These are phyloP conservation scores for Trichosanthes truncata DNA, from an alignment of 306 rosid species.

Conservation along the genomic window DNA sequence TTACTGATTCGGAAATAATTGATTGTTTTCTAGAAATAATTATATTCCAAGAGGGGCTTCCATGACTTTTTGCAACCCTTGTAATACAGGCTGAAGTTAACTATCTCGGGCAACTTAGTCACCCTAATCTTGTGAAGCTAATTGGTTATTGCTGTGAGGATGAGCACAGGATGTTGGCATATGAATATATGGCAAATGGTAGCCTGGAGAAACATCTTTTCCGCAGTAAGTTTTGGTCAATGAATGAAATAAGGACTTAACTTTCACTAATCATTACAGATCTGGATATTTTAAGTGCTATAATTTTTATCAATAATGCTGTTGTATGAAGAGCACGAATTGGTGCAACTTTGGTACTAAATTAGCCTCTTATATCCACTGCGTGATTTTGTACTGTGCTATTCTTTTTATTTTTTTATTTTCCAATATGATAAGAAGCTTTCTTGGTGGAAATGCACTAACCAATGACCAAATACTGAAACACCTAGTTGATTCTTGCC, in stretches of 20 bases:
- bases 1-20: neutral
- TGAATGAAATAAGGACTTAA: neutral
- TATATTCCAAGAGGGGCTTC: neutral
- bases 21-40: neutral
- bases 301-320: neutral
- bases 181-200: slow-evolving; percentile 95
- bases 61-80: slow-evolving; percentile 14
- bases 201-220: slow-evolving; percentile 94
- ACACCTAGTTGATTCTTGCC: neutral
- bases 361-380: neutral
- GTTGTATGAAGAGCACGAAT: neutral
- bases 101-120: slow-evolving; percentile 85
- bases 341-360: neutral
- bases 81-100: slow-evolving; percentile 76
- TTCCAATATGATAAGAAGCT: neutral
- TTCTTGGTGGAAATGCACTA: neutral
- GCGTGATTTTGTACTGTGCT: neutral
- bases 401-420: neutral
- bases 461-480: neutral
- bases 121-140: slow-evolving; percentile 88
- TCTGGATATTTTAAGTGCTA: neutral
- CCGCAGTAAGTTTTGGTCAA: slow-evolving; percentile 54
- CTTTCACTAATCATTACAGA: neutral
- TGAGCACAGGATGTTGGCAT: slow-evolving; percentile 79
- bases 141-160: slow-evolving; percentile 97